phyloP scores from a whole-genome alignment of 495 filamentous ascomycete species.

The Diplogelasinospora grovesii region DNA sequence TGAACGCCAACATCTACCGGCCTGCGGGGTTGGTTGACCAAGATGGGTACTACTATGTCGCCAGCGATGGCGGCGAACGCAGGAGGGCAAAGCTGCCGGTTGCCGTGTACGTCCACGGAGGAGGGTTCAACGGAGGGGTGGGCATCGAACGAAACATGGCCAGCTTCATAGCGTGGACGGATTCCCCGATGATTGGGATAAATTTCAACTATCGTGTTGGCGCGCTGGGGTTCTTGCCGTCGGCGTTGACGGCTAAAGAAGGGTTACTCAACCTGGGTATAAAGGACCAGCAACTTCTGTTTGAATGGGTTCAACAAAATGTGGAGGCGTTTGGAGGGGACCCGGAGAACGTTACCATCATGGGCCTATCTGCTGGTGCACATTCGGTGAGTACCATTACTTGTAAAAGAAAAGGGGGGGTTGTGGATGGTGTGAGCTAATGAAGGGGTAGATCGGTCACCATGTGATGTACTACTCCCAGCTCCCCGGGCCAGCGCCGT shows the following conservation, averaged over 20 bases:
- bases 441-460: constrained; percentile 62
- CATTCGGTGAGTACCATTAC: constrained; percentile 57
- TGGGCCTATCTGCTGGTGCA: constrained; percentile 61
- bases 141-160: constrained; percentile 41
- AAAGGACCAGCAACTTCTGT: constrained; percentile 57
- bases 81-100: constrained; percentile 45
- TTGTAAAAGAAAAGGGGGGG: too few species aligned
- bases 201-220: constrained; percentile 66
- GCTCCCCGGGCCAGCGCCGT: constrained; percentile 33
- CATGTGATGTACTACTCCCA: constrained; percentile 51
- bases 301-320: constrained; percentile 61
- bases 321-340: constrained; percentile 58
- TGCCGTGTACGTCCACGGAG: constrained; percentile 52
- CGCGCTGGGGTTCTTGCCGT: constrained; percentile 60
- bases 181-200: constrained; percentile 49
- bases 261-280: constrained; percentile 60
- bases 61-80: constrained; percentile 10
- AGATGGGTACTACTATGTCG: background rate
- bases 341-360: constrained; percentile 53
- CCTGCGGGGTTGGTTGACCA: constrained; percentile 27
- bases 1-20: constrained; percentile 46
- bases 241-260: constrained; percentile 44
- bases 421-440: too few species aligned
- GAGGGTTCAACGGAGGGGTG: constrained; percentile 44
- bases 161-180: constrained; percentile 47